These are phyloP conservation scores for Raffaelea arxii DNA, from an alignment of 2,329 filamentous ascomycete genomes.

Conservation along the genomic window DNA sequence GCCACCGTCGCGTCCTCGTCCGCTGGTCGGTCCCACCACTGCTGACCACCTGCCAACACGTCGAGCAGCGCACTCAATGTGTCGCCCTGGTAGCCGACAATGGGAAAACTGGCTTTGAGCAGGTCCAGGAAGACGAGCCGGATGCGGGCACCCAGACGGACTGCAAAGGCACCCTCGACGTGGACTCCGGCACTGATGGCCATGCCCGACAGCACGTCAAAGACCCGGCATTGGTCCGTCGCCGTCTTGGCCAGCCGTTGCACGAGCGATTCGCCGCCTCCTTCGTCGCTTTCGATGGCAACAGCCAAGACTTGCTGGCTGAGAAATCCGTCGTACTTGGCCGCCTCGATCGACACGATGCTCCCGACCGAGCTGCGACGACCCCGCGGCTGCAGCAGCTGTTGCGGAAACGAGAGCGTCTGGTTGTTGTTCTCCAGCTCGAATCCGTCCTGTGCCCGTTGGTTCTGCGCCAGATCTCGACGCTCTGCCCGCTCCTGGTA, in stretches of 20 bases:
- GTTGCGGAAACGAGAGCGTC: slow-evolving; percentile 10
- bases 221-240: slow-evolving; percentile 41
- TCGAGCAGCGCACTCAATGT: slow-evolving; percentile 57
- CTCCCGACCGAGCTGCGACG: slow-evolving; percentile 52
- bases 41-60: slow-evolving; percentile 45
- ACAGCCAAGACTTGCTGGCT: slow-evolving; percentile 35
- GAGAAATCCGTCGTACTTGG: slow-evolving; percentile 49
- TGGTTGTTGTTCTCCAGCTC: slow-evolving; percentile 30
- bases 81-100: slow-evolving; percentile 64
- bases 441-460: slow-evolving; percentile 48
- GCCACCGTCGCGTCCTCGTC: slow-evolving; percentile 18
- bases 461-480: slow-evolving; percentile 46
- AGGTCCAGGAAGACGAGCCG: slow-evolving; percentile 60
- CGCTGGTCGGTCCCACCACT: slow-evolving; percentile 34
- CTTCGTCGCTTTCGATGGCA: slow-evolving; percentile 32
- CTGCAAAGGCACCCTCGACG: slow-evolving; percentile 36
- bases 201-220: slow-evolving; percentile 44
- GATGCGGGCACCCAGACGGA: slow-evolving; percentile 51
- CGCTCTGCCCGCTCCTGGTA: slow-evolving; percentile 54
- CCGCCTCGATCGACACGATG: slow-evolving; percentile 51
- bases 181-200: slow-evolving; percentile 35
- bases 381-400: slow-evolving; percentile 21
- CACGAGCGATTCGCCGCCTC: slow-evolving; percentile 28
- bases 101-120: slow-evolving; percentile 54
- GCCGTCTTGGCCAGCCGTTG: slow-evolving; percentile 39